Evolutionary conservation across 345 rosid genomes (phyloP), one percentile per base, ranked within the genome.

Genomic region (Alliaria petiolata): DNA sequence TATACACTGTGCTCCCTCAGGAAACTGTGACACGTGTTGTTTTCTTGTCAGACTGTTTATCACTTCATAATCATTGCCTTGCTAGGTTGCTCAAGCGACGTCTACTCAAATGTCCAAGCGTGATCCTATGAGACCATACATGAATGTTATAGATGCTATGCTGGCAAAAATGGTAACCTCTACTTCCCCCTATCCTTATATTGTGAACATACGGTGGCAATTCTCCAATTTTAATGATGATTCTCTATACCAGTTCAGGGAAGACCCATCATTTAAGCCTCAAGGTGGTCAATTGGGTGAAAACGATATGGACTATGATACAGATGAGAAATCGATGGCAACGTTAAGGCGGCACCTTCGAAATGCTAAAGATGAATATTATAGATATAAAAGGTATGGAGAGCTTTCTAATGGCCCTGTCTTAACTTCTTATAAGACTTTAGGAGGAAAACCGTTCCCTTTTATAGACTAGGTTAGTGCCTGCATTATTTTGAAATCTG

Each of bases 291-390:
- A 83, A 71, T 55, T 95, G 79, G 99, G 99, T 51, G 99, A 95
- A 83, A 90, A 92, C 80, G 99, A 95, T 75, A 95, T 95, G 99
- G 98, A 95, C 79, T 95, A 90, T 75, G 99, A 95, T 75, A 87
- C 99, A 35, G 99, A 95, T 84, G 98, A 87, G 77, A 95, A 92
- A 80, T 88, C 99, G 20, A 95, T 95, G 99, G 99, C 99, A 77
- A 92, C 91, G 54, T 86, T 95, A 51, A 87, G 99, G 75, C 95
- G 97, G 57, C 90, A 95, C 85, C 96, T 95, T 72, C 85, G 96
- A 42, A 80, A 85, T 77, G 99, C 99, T 71, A 86, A 92, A 59
- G 98, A 92, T 76, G 86, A 84, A 71, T 95, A 95, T 78, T 95
- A 90, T 59, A 91, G 99, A 52, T 95, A 82, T 79, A 95, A 86